phyloP scores from a whole-genome alignment of 352 stramenopile species.

The Discostella stelligera region DNA sequence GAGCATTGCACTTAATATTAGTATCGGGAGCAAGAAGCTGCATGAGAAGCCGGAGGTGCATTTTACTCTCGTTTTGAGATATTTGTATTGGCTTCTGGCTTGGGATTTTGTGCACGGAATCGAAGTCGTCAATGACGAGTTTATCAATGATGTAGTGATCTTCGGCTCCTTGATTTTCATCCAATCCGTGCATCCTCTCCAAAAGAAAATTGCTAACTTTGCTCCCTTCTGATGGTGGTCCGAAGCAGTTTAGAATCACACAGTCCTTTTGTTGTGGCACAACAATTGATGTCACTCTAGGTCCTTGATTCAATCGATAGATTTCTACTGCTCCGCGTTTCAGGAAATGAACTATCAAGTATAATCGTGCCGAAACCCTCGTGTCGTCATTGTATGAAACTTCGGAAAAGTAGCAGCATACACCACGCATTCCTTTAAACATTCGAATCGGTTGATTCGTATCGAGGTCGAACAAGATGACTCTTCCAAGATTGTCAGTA shows the following conservation, averaged over 20 bases:
- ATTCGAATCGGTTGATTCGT: constrained; percentile 77
- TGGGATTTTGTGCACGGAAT: constrained; percentile 6
- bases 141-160: constrained; percentile 42
- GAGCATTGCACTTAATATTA: constrained; percentile 54
- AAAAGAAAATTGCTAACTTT: constrained; percentile 50
- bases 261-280: constrained; percentile 55
- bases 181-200: constrained; percentile 23
- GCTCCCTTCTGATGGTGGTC: constrained; percentile 36
- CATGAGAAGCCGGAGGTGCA: constrained; percentile 64
- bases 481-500: constrained; percentile 67
- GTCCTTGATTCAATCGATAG: constrained; percentile 57
- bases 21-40: constrained; percentile 67
- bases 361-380: constrained; percentile 30
- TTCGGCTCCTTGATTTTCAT: constrained; percentile 30
- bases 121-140: constrained; percentile 39
- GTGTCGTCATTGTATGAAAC: constrained; percentile 19
- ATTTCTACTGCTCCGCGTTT: constrained; percentile 67
- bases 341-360: constrained; percentile 71
- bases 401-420: constrained; percentile 64
- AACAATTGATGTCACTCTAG: constrained; percentile 55
- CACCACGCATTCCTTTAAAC: constrained; percentile 77
- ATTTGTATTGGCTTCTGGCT: constrained; percentile 10
- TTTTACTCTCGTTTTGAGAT: constrained; percentile 43
- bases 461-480: constrained; percentile 70
- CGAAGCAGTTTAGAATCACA: constrained; percentile 44